Base-by-base conservation (phyloP, 2,329 filamentous ascomycete species). In the Alternaria consortialis region DNA sequence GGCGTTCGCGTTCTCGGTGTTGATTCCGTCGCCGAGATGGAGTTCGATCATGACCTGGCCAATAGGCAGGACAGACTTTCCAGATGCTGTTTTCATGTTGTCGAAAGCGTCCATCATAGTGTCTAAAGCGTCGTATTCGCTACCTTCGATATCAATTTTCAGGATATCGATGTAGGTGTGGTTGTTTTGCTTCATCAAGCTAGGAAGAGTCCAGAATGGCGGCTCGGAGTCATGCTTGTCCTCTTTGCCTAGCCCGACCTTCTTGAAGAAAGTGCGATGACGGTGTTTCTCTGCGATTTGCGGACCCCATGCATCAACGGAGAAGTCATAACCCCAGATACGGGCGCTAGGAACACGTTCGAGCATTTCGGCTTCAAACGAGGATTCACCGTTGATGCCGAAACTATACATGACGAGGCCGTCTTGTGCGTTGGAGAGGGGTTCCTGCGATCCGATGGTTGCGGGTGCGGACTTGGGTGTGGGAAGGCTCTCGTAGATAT, bases 11-110 rank as follows among this genome's bases (percentile, higher is more conserved):
- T 44, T 48, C 4, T 58, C 31, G 17, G 62, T 32, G 17, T 65
- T 17, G 9, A 68, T 50, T 27, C 69, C 67, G 39, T 73, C 67
- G 12, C 69, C 70, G 13, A 75, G 64, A 54, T 76, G 74, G 20
- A 76, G 55, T 52, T 76, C 74, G 23, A 76, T 75, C 74, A 76
- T 75, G 36, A 76, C 70, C 48, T 76, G 74, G 4, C 74, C 74
- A 29, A 76, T 72, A 5, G 74, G 74, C 9, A 76, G 50, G 23
- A 75, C 68, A 7, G 60, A 64, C 5, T 64, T 63, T 7, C 67
- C 70, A 11, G 63, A 66, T 3, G 63, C 66, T 13, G 63, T 62
- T 32, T 66, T 60, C 20, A 64, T 56, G 15, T 59, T 58, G 6
- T 71, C 69, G 43, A 75, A 72, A 17, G 66, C 68, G 39, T 75